phyloP scores from a whole-genome alignment of 225 moss, liverwort and hornwort species.

The Asterella californica region DNA sequence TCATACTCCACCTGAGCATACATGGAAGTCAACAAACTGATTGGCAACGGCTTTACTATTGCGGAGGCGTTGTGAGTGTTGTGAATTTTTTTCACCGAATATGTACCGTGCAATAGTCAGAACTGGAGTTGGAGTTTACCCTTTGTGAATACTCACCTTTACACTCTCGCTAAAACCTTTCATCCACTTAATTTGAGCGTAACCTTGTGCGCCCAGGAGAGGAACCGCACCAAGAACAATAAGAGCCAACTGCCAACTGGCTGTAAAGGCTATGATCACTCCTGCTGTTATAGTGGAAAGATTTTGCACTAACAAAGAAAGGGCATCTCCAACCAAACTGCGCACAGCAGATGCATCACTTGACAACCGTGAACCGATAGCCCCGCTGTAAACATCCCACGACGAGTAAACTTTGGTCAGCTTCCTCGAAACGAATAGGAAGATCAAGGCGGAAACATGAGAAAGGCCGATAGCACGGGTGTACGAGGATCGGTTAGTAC shows the following conservation, averaged over 20 bases:
- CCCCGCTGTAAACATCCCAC: constrained; percentile 60
- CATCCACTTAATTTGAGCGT: constrained; percentile 66
- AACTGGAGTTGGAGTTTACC: not conserved
- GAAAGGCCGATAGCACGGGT: not conserved
- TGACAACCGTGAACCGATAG: constrained; percentile 79
- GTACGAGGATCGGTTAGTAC: no score
- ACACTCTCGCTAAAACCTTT: constrained; percentile 67
- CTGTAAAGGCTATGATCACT: constrained; percentile 64
- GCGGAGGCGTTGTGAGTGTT: no score
- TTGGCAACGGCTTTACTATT: not conserved
- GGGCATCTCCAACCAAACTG: constrained; percentile 75
- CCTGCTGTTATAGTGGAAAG: constrained; percentile 57
- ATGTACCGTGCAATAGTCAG: not conserved
- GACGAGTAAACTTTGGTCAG: not conserved
- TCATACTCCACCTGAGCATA: constrained; percentile 43
- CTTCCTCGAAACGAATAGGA: not conserved
- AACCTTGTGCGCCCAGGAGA: constrained; percentile 66
- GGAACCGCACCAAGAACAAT: constrained; percentile 74
- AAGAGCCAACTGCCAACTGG: constrained; percentile 79
- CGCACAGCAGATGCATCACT: constrained; percentile 82
- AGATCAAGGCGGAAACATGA: no score
- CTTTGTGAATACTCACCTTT: constrained; percentile 48
- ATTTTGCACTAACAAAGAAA: constrained; percentile 63
- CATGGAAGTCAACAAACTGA: not conserved
- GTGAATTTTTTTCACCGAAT: not conserved